Evolutionary conservation across 2,329 filamentous ascomycete genomes (phyloP), one percentile per base, ranked within the genome.

Genomic region (Colletotrichum sansevieriae): DNA sequence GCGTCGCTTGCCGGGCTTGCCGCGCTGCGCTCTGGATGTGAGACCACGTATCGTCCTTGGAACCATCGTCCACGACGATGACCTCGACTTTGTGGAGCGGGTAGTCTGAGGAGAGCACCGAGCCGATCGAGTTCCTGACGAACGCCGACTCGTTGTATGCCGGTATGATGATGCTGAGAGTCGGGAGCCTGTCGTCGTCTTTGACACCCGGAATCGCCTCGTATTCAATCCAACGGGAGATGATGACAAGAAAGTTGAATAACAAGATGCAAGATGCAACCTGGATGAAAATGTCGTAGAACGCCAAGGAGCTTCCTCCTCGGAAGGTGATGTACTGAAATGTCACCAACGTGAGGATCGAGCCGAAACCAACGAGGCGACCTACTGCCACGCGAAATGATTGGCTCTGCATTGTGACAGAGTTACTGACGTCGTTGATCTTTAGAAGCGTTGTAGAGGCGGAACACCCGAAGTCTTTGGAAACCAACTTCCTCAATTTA

Each of bases 21-120:
- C 52, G 44, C 20, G 55, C 39, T 3, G 55, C 22, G 37, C 25
- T 20, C 29, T 57, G 55, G 0, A 57, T 47, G 44, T 59, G 54
- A 3, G 35, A 35, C 62, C 62, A 64, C 11, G 35, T 52, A 5
- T 64, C 62, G 35, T 59, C 62, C 11, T n/a, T n/a, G 3, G 52
- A 59, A 52, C 62, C 62, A 20, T 64, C 62, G 15, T 59, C 54
- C 4, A 64, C 62, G 8, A 59, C 52, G 0, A 64, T 49, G n/a
- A 59, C 33, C 9, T 59, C 52, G 10, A 64, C 39, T 11, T 59
- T 64, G 10, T 58, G 52, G 5, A 15, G 41, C 7, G 54, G 62
- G 22, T 59, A 51, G n/a, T 59, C 44, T 22, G 62, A 51, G 3
- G 44, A 59, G 6, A 59, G 20, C 4, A 59, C 62, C 15, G 62